Conservation (phyloP, 306 rosid species). For the Medicago arabica region DNA sequence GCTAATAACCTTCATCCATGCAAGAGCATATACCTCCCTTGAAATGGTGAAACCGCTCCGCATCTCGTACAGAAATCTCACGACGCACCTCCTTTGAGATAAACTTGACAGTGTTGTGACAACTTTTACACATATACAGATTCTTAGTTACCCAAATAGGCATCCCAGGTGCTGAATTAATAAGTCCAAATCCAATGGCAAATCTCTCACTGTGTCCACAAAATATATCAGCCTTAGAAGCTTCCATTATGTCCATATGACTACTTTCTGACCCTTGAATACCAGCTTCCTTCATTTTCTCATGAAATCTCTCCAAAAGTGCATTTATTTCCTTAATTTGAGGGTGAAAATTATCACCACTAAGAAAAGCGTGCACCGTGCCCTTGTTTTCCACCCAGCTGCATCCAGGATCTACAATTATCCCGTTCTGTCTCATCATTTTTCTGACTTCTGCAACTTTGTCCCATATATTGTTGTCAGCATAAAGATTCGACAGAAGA, state of each 20-base stretch:
- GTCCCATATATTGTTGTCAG: constrained; percentile 74
- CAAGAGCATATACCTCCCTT: constrained; percentile 89
- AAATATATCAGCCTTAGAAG: constrained; percentile 87
- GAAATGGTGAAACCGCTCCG: constrained; percentile 85
- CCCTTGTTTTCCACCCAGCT: constrained; percentile 92
- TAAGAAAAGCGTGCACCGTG: constrained; percentile 87
- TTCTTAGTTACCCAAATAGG: constrained; percentile 92
- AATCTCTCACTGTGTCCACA: constrained; percentile 94
- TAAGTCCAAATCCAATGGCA: constrained; percentile 78
- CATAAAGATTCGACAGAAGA: constrained; percentile 78
- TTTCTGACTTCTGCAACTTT: constrained; percentile 68
- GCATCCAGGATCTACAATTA: constrained; percentile 87
- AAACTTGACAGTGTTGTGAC: constrained; percentile 73
- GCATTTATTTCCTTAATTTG: constrained; percentile 64
- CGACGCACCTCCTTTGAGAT: constrained; percentile 78
- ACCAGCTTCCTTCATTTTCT: constrained; percentile 68
- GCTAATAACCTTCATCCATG: constrained; percentile 72
- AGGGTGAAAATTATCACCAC: constrained; percentile 75
- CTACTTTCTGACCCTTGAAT: constrained; percentile 46
- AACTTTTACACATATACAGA: constrained; percentile 82
- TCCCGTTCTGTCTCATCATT: constrained; percentile 75
- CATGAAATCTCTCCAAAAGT: constrained; percentile 70
- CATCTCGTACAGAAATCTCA: constrained; percentile 83
- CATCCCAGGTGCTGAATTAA: constrained; percentile 80
- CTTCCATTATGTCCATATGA: constrained; percentile 54